These are phyloP conservation scores for Striga hermonthica DNA, from an alignment of 305 asterid genomes.

Conservation along the genomic window DNA sequence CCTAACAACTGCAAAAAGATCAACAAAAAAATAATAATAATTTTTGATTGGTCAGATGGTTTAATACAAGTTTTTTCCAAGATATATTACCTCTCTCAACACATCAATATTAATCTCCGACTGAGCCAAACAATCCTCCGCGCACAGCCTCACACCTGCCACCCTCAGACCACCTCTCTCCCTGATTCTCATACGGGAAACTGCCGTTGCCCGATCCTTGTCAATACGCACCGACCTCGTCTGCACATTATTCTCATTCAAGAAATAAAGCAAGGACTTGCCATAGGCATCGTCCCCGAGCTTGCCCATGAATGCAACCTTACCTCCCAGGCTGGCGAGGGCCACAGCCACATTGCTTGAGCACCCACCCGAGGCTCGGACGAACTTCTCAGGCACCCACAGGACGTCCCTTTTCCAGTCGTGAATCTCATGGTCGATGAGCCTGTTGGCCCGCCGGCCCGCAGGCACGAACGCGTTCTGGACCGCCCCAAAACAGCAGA, in stretches of 20 bases:
- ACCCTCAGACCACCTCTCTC: constrained; percentile 76
- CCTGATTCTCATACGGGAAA: constrained; percentile 68
- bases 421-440: constrained; percentile 69
- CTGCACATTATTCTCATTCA: constrained; percentile 68
- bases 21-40: no score
- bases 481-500: constrained; percentile 90
- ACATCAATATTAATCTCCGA: constrained; percentile 88
- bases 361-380: constrained; percentile 86
- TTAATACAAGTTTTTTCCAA: no score
- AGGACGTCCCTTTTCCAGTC: constrained; percentile 61
- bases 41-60: no score
- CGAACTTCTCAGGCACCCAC: constrained; percentile 77
- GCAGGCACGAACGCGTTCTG: constrained; percentile 79
- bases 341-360: constrained; percentile 87
- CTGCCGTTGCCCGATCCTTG: constrained; percentile 49
- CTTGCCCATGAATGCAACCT: constrained; percentile 97
- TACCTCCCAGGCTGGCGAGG: constrained; percentile 85
- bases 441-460: constrained; percentile 74
- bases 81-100: constrained; percentile 71
- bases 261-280: constrained; percentile 61
- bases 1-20: no score
- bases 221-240: constrained; percentile 80
- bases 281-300: constrained; percentile 84
- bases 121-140: constrained; percentile 71
- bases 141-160: constrained; percentile 60